Base-by-base conservation (phyloP, 139 green algal species). In the Chlamydomonas eustigma region DNA sequence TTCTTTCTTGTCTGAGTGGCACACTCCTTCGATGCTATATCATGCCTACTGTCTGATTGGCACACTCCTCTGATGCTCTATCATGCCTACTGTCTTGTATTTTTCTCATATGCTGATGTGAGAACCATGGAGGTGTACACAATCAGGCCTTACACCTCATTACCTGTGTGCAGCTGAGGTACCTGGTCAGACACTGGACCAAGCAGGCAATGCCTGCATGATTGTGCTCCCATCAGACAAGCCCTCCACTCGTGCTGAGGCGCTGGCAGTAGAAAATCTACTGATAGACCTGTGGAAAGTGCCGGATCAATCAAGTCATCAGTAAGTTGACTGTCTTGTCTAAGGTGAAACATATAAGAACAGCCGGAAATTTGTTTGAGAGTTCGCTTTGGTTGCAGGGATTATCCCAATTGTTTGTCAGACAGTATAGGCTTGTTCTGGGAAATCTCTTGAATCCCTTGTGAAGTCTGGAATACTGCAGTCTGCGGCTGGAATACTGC, bases 191-290 rank as follows among this genome's bases (percentile, higher is more conserved):
- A 74, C 83, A 1, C 67, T 78, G 22, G 80, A 82, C 73, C 8
- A 35, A 2, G 32, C 25, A 1, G 85, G 87, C 50, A 74, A 73
- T 18, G 66, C 82, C 3, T 89, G 83, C 76, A 75, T 91, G 69
- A 64, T 91, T 71, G 81, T 91, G 22, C 81, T 91, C 24, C 87
- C 85, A 18, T 89, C 84, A 2, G 85, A 91, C 70, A 80, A 80
- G 36, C 85, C 87, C 25, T 72, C 82, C 28, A 81, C 37, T 32
- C 37, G 70, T 44, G 70, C 67, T 4, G 78, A 84, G 74, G 78
- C 78, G 28, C 36, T 74, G 51, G 72, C 71, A 18, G 76, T 83
- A 2, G 74, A 77, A 37, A 64, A 8, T 25, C 66, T 88, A 35
- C 75, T 91, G 77, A 12, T 50, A 12, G 66, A 84, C 44, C 66